Conservation (phyloP, 139 green algal species). For the Astrephomene gubernaculifera region DNA sequence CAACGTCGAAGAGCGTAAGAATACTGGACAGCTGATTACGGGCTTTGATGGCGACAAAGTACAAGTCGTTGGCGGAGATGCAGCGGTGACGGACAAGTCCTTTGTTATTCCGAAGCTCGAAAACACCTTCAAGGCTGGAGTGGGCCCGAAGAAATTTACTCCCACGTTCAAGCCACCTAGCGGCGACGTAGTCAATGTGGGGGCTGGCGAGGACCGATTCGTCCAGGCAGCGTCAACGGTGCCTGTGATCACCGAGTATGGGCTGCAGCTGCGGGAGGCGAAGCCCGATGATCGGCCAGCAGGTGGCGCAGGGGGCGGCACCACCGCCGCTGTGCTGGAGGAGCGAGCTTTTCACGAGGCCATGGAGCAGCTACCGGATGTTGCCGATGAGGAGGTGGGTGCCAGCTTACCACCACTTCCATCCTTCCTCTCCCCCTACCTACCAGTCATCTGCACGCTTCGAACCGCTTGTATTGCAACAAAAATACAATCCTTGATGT, state of each 20-base stretch:
- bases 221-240: conserved; percentile 41
- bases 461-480: too few relatives aligned
- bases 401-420: not conserved
- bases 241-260: conserved; percentile 51
- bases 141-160: conserved; percentile 62
- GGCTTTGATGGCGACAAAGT: conserved; percentile 47
- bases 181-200: conserved; percentile 33
- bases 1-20: conserved; percentile 34
- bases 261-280: conserved; percentile 48
- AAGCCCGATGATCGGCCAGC: not conserved
- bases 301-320: not conserved
- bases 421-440: not conserved
- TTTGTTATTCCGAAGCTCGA: conserved; percentile 62
- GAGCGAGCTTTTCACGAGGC: conserved; percentile 31
- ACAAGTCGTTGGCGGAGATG: conserved; percentile 35
- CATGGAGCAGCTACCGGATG: conserved; percentile 58
- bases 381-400: conserved; percentile 43
- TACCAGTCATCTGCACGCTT: too few relatives aligned
- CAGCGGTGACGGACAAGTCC: conserved; percentile 9
- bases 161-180: conserved; percentile 60
- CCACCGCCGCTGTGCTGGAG: not conserved
- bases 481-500: not conserved
- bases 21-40: conserved; percentile 56
- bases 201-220: conserved; percentile 53
- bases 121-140: conserved; percentile 66